These are phyloP conservation scores for Otatea glauca DNA, from an alignment of 176 grass and related monocot genomes.

Conservation along the genomic window DNA sequence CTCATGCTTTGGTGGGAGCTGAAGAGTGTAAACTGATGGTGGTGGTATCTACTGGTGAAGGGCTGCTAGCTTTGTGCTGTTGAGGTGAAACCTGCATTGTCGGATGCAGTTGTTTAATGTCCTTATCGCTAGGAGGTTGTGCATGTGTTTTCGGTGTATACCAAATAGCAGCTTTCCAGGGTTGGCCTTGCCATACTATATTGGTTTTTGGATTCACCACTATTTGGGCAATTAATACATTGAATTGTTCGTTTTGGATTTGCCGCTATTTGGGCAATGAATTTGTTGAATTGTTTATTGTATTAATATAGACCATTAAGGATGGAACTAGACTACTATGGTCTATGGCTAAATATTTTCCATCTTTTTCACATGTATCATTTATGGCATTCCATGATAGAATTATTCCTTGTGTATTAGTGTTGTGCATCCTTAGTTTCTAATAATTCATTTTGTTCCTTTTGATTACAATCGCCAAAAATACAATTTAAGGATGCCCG, in stretches of 20 bases:
- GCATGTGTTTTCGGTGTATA: neutral
- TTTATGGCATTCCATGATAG: neutral
- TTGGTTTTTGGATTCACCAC: neutral
- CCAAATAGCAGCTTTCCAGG: slow-evolving; percentile 12
- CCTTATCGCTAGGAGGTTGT: slow-evolving; percentile 3
- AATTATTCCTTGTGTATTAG: neutral
- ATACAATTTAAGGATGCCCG: neutral
- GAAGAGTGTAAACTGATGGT: slow-evolving; percentile 4
- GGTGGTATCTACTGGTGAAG: neutral
- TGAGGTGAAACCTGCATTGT: neutral
- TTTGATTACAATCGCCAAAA: slow-evolving; percentile 17
- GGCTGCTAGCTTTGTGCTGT: neutral
- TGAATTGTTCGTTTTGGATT: neutral
- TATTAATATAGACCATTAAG: neutral
- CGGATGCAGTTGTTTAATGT: slow-evolving; percentile 4
- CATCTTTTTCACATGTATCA: neutral
- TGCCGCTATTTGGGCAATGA: neutral
- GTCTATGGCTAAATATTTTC: neutral
- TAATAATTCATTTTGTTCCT: slow-evolving; percentile 6
- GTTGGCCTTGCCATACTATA: neutral
- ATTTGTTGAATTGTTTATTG: neutral
- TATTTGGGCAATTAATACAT: neutral
- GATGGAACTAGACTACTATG: neutral
- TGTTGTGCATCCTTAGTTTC: neutral
- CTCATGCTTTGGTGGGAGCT: slow-evolving; percentile 13